Conservation (phyloP, 2,329 filamentous ascomycete genomes). For the Fusarium kyushuense region DNA sequence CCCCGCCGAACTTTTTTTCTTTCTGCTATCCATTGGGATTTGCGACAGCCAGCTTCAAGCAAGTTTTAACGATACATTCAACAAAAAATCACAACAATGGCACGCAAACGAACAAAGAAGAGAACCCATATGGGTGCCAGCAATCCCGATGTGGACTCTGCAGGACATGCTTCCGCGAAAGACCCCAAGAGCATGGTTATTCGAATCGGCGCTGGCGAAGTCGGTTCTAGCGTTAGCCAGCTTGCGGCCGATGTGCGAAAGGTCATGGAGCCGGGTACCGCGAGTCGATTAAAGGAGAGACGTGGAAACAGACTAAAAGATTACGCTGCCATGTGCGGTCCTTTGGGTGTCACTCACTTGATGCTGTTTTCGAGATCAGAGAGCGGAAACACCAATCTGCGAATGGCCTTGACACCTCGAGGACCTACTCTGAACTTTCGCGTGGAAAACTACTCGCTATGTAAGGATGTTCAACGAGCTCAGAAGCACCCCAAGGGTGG, state of each 20-base stretch:
- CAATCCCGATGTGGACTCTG: slow-evolving; percentile 67
- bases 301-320: slow-evolving; percentile 89
- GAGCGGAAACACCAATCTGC: slow-evolving; percentile 91
- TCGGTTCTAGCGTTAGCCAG: slow-evolving; percentile 91
- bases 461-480: slow-evolving; percentile 87
- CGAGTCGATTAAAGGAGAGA: slow-evolving; percentile 87
- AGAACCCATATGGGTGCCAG: slow-evolving; percentile 82
- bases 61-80: slow-evolving; percentile 28
- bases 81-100: slow-evolving; percentile 67
- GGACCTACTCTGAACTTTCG: slow-evolving; percentile 95
- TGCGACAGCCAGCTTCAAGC: slow-evolving; percentile 31
- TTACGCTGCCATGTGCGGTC: slow-evolving; percentile 95
- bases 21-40: slow-evolving; percentile 39
- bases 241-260: slow-evolving; percentile 89
- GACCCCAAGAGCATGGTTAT: slow-evolving; percentile 98
- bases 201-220: slow-evolving; percentile 92
- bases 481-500: slow-evolving; percentile 85
- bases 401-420: slow-evolving; percentile 86
- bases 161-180: slow-evolving; percentile 72
- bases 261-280: slow-evolving; percentile 97
- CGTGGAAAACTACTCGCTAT: slow-evolving; percentile 93
- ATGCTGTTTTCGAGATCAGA: slow-evolving; percentile 92
- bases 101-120: slow-evolving; percentile 85
- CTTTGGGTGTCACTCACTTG: slow-evolving; percentile 91
- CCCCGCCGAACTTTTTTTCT: slow-evolving; percentile 54